These are phyloP conservation scores for Rhodosorus marinus DNA, from an alignment of 23 red algal genomes.

Conservation along the genomic window DNA sequence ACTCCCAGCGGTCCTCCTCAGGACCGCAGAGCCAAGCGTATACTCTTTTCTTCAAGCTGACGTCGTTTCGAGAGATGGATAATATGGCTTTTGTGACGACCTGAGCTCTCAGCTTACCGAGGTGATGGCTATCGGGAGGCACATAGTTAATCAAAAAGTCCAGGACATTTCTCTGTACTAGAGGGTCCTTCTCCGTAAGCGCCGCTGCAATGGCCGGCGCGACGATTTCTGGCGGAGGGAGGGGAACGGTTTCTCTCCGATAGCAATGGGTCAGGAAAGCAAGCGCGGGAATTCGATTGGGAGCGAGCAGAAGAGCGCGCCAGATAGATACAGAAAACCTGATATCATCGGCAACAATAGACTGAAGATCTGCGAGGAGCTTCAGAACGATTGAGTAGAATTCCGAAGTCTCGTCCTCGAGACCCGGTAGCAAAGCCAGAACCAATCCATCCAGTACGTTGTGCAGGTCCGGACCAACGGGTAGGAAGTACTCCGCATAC, in stretches of 20 bases:
- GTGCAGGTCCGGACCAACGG: constrained; percentile 19
- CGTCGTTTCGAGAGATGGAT: no score
- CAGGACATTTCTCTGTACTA: no score
- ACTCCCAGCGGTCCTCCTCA: no score
- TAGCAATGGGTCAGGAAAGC: not conserved
- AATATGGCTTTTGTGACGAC: no score
- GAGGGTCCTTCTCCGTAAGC: not conserved
- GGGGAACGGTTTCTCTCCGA: no score
- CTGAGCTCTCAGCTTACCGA: no score
- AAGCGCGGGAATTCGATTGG: not conserved
- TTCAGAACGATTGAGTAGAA: constrained; percentile 14
- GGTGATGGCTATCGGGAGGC: no score
- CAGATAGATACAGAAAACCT: not conserved
- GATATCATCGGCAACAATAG: not conserved
- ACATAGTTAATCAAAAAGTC: no score
- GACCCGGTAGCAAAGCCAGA: constrained; percentile 33
- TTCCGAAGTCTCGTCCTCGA: constrained; percentile 56
- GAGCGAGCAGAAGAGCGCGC: not conserved
- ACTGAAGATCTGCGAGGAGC: constrained; percentile 13
- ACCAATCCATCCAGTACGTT: constrained; percentile 31
- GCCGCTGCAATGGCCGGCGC: not conserved
- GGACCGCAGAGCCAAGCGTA: no score
- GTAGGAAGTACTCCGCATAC: constrained; percentile 40
- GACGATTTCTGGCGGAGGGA: not conserved
- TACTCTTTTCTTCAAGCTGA: no score